Percentiles rank a stretch among this genome's conserved stretches.
Conservation (phyloP, 2,329 filamentous ascomycete species). For the Macrophomina pseudophaseolina region DNA sequence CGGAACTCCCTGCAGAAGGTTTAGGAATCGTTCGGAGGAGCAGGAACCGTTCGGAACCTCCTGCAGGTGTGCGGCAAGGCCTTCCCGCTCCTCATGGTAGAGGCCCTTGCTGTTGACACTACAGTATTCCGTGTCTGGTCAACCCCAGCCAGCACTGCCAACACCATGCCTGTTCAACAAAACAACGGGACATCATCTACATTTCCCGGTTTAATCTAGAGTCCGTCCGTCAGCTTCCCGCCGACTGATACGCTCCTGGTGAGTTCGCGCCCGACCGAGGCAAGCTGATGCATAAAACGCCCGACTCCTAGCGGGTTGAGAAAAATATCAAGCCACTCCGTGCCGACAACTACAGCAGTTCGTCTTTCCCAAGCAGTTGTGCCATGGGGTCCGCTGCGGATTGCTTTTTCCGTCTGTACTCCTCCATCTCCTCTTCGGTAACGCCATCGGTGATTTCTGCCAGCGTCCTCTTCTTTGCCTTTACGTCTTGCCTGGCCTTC, state of each 20-base stretch:
- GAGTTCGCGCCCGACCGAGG: not conserved
- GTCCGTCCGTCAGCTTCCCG: not conserved
- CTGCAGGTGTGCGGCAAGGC: not conserved
- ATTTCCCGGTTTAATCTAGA: not conserved
- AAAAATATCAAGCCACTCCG: not conserved
- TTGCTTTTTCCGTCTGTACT: slow-evolving; percentile 76
- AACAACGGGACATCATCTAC: slow-evolving; percentile 12
- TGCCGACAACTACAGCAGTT: slow-evolving; percentile 51
- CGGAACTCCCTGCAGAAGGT: not conserved
- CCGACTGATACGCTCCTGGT: not conserved
- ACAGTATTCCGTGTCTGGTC: not conserved
- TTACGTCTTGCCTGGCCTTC: slow-evolving; percentile 45
- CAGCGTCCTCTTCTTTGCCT: slow-evolving; percentile 71
- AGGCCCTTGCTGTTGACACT: not conserved
- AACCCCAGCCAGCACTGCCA: too few species aligned
- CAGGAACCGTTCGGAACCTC: not conserved
- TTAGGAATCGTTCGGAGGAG: not conserved
- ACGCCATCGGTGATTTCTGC: slow-evolving; percentile 80
- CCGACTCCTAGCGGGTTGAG: not conserved
- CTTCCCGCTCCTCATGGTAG: not conserved
- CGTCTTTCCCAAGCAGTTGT: slow-evolving; percentile 74
- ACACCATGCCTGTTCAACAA: not conserved
- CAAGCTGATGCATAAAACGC: not conserved
- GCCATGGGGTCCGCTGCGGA: slow-evolving; percentile 87
- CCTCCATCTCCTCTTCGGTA: slow-evolving; percentile 83